phyloP scores from a whole-genome alignment of 768 basidiomycete genomes.

The Lactarius trivialis region DNA sequence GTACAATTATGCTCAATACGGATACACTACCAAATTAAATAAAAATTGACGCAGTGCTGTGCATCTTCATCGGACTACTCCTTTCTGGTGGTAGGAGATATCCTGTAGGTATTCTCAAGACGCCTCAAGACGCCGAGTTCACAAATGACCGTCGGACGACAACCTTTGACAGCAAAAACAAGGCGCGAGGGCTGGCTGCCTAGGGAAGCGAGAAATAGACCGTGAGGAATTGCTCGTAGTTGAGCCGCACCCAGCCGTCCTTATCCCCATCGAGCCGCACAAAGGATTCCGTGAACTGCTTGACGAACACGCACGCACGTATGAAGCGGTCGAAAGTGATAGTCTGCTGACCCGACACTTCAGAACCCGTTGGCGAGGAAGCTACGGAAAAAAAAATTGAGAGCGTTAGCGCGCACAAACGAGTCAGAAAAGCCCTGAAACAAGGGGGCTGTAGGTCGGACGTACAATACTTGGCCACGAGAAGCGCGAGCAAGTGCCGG shows the following conservation, averaged over 20 bases:
- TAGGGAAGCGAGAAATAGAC: conserved; percentile 56
- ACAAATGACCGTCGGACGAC: background rate
- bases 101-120: background rate
- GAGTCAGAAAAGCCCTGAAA: background rate
- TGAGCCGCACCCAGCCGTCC: conserved; percentile 58
- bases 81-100: background rate
- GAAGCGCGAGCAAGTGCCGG: conserved; percentile 54
- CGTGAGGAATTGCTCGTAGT: conserved; percentile 65
- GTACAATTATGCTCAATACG: background rate
- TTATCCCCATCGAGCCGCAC: conserved; percentile 54
- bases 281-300: conserved; percentile 72
- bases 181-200: background rate
- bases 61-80: background rate
- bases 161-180: background rate
- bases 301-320: conserved; percentile 75
- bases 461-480: conserved; percentile 77
- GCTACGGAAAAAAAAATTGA: conserved; percentile 15
- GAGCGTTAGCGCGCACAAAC: background rate
- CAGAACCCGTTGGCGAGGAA: conserved; percentile 25
- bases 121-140: background rate
- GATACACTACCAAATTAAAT: background rate
- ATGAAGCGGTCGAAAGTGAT: conserved; percentile 86
- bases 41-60: background rate
- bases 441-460: background rate
- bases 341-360: conserved; percentile 37